phyloP scores from a whole-genome alignment of 495 filamentous ascomycete species.

The Daldinia concentrica region DNA sequence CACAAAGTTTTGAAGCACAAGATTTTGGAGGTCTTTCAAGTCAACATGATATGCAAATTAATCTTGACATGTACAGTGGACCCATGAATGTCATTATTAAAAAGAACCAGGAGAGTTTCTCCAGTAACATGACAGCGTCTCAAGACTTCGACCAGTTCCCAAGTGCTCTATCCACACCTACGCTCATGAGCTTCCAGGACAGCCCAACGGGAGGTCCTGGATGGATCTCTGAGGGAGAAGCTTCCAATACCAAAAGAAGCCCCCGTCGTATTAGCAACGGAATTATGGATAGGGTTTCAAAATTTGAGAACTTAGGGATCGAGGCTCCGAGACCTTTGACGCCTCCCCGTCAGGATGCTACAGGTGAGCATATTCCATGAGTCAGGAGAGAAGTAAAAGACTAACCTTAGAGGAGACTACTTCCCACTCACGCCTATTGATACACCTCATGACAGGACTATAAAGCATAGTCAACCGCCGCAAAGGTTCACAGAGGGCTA shows the following conservation, averaged over 20 bases:
- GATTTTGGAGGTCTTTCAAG: slow-evolving; percentile 44
- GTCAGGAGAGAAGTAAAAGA: background rate
- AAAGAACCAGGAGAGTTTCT: slow-evolving; percentile 54
- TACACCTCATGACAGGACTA: slow-evolving; percentile 53
- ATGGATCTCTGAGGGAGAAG: slow-evolving; percentile 59
- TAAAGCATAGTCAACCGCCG: slow-evolving; percentile 42
- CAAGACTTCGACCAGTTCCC: slow-evolving; percentile 55
- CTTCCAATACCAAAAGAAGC: slow-evolving; percentile 47
- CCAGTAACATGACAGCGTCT: slow-evolving; percentile 40
- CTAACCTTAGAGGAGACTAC: slow-evolving; percentile 47
- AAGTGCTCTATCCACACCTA: slow-evolving; percentile 56
- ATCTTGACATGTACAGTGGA: slow-evolving; percentile 54
- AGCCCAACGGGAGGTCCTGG: slow-evolving; percentile 51
- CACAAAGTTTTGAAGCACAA: slow-evolving; percentile 53
- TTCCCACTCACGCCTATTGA: slow-evolving; percentile 61
- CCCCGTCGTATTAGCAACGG: slow-evolving; percentile 63
- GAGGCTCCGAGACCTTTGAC: slow-evolving; percentile 64
- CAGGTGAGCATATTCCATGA: slow-evolving; percentile 55
- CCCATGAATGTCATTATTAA: slow-evolving; percentile 54
- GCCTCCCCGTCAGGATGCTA: slow-evolving; percentile 63
- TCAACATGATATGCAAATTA: slow-evolving; percentile 47
- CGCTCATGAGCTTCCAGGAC: slow-evolving; percentile 57
- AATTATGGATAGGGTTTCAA: slow-evolving; percentile 61
- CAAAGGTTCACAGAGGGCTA: slow-evolving; percentile 59
- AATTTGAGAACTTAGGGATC: slow-evolving; percentile 58